phyloP scores from a whole-genome alignment of 176 grass and related monocot genomes.

The Rhynchospora breviuscula region DNA sequence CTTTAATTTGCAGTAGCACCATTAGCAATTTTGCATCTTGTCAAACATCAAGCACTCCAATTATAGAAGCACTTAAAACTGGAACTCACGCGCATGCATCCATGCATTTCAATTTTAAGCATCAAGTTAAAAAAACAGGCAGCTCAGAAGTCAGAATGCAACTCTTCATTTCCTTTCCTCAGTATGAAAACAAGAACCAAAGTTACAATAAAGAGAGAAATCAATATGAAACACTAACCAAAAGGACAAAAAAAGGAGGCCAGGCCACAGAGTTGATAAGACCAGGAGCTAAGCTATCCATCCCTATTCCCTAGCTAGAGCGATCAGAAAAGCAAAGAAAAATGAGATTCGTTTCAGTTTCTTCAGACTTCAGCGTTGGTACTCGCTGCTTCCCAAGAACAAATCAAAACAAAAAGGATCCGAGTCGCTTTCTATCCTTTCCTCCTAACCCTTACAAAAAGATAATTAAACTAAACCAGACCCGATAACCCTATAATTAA shows the following conservation, averaged over 20 bases:
- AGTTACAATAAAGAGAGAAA: not conserved
- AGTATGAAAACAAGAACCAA: constrained; percentile 17
- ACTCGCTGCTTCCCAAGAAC: constrained; percentile 7
- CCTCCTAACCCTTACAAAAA: not conserved
- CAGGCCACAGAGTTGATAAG: not conserved
- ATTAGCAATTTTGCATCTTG: not conserved
- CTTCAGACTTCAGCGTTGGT: not conserved
- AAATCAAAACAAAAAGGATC: constrained; percentile 24
- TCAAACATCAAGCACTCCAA: not conserved
- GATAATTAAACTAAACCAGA: not conserved
- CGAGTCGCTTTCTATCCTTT: constrained; percentile 16
- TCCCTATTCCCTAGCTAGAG: not conserved
- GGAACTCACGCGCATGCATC: not conserved
- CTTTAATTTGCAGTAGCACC: not conserved
- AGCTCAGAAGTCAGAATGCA: not conserved
- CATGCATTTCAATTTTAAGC: not conserved
- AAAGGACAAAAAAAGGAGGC: constrained; percentile 3
- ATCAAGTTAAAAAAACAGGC: not conserved
- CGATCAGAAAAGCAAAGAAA: not conserved
- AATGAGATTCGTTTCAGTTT: constrained; percentile 3
- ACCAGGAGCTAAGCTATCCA: not conserved
- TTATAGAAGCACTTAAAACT: not conserved
- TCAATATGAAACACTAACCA: not conserved
- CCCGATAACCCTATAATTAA: not conserved
- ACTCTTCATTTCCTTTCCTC: constrained; percentile 5